phyloP scores from a whole-genome alignment of 169 alveolate genomes.

The Ophryocystis elektroscirrha region DNA sequence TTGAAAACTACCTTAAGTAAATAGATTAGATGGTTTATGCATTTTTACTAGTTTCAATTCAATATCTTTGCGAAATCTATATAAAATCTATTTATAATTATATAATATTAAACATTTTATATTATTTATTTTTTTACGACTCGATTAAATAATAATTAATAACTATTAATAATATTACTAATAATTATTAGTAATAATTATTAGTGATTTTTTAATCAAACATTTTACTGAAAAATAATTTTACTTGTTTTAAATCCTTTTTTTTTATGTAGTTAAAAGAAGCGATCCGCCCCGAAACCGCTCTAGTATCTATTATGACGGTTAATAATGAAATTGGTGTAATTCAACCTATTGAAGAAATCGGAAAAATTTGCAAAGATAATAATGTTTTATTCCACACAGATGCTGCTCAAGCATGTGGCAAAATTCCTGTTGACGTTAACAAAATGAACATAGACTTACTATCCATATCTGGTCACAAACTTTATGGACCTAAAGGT shows the following conservation, averaged over 20 bases:
- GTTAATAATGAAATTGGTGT: constrained; percentile 95
- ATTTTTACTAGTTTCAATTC: neutral
- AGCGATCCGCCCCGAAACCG: constrained; percentile 76
- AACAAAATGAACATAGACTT: constrained; percentile 63
- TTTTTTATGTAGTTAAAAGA: constrained; percentile 49
- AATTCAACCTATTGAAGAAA: constrained; percentile 65
- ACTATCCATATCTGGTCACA: constrained; percentile 81
- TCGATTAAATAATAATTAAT: neutral
- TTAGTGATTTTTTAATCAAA: neutral
- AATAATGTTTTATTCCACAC: constrained; percentile 68
- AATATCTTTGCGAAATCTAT: neutral
- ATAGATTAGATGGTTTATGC: neutral
- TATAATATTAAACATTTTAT: neutral
- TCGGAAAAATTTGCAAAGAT: constrained; percentile 73
- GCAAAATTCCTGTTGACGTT: constrained; percentile 74
- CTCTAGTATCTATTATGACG: constrained; percentile 65
- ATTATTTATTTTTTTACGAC: neutral
- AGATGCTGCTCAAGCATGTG: constrained; percentile 36
- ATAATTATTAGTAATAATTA: neutral
- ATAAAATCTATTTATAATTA: neutral
- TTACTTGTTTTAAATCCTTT: neutral
- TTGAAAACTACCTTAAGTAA: too few species aligned
- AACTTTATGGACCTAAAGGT: constrained; percentile 97
- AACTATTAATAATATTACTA: neutral
- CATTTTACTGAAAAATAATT: neutral